phyloP scores from a whole-genome alignment of 805 yeast genomes.

The Wickerhamomyces hampshirensis region DNA sequence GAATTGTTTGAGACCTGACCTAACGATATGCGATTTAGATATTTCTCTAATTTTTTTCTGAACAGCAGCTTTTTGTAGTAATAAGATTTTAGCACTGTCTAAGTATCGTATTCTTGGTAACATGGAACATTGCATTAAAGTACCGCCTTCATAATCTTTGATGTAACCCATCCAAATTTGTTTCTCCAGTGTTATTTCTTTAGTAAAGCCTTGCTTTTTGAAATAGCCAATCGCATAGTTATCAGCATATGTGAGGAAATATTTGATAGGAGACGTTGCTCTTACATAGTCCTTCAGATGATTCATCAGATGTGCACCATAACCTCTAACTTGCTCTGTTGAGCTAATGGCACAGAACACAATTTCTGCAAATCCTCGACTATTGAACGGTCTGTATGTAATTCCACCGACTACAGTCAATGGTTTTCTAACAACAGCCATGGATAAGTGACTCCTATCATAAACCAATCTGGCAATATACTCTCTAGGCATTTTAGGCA shows the following conservation, averaged over 20 bases:
- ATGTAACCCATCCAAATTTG: constrained; percentile 97
- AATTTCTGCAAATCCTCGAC: constrained; percentile 91
- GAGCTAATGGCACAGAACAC: constrained; percentile 98
- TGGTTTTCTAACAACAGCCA: constrained; percentile 93
- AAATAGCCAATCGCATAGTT: constrained; percentile 98
- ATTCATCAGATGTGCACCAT: constrained; percentile 98
- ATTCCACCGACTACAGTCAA: constrained; percentile 97
- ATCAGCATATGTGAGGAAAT: constrained; percentile 94
- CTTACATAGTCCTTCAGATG: constrained; percentile 94
- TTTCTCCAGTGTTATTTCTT: constrained; percentile 83
- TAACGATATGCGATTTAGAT: constrained; percentile 72
- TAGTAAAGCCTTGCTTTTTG: constrained; percentile 97
- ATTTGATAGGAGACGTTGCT: constrained; percentile 77
- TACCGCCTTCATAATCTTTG: constrained; percentile 98
- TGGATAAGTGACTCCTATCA: constrained; percentile 89
- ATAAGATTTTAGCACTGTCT: constrained; percentile 79
- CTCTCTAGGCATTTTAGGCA: constrained; percentile 98
- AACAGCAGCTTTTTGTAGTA: constrained; percentile 89
- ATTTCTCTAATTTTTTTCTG: constrained; percentile 75
- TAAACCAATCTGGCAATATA: constrained; percentile 92
- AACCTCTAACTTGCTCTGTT: constrained; percentile 96
- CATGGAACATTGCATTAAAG: constrained; percentile 96
- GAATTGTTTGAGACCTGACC: constrained; percentile 78
- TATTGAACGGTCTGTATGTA: constrained; percentile 90
- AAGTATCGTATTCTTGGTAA: constrained; percentile 82